Base-by-base conservation (phyloP, 1,284 basidiomycete genomes). In the Ceratobasidium sp. region DNA sequence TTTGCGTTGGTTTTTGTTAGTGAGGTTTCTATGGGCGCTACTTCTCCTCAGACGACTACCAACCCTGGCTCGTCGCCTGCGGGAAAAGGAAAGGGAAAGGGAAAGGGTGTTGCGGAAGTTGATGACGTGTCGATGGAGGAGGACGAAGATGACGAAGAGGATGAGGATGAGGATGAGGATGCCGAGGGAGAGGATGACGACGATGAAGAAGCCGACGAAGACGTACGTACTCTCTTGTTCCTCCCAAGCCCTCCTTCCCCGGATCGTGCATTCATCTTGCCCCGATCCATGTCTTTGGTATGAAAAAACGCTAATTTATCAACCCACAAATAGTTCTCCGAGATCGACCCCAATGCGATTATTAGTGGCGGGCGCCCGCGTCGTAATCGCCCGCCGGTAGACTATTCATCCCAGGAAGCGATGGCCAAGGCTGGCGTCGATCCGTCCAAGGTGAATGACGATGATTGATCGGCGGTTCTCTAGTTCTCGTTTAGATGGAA, bases 341-440 rank as follows among this genome's bases (percentile, higher is more conserved):
- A 71, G 41, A 71, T 71, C 29, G 37, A 71, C 49, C 66, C 66
- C n/a, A 24, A 46, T 1, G 66, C 41, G 16, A 71, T 71, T 29
- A 58, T 71, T 27, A 22, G 14, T 13, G 66, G 56, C 41, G 41
- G 66, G 27, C 66, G 66, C 49, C 16, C 54, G 6, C 66, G 37
- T 59, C 66, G 66, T 43, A 58, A 43, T 16, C 66, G 66, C 56
- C 66, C 53, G 13, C 2, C 31, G 31, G 49, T 71, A n/a, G 66
- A 71, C 29, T 71, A 71, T 22, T 58, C 66, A 4, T 71, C 65
- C 14, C 13, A 53, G 9, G 66, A 71, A n/a, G 66, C 66, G 41
- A 49, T 53, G 39, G 66, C 66, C 66, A 71, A 59, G 66, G 66
- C 66, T n/a, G 66, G 66, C 24, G n/a, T 71, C 27, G 56, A 71